A percentile compares a stretch with the other conserved stretches of the same genome.
These are phyloP conservation scores for Ophiostoma triangulosporum DNA, from an alignment of 2,329 filamentous ascomycete genomes.

Conservation along the genomic window DNA sequence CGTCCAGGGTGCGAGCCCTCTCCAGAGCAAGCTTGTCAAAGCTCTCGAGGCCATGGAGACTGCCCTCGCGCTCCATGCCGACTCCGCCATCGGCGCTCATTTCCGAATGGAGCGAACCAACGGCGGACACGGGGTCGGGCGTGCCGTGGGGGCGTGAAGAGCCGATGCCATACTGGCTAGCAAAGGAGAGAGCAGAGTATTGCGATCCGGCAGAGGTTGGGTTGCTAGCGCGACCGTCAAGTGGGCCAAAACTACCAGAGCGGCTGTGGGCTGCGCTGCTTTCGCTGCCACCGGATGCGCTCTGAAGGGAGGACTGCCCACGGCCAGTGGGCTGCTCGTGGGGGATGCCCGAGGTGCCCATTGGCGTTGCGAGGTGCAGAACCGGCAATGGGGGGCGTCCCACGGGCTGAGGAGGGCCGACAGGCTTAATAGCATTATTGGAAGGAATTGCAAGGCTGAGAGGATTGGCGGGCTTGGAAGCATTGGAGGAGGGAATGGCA, in stretches of 20 bases:
- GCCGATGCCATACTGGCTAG: slow-evolving; percentile 56
- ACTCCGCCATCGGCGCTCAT: slow-evolving; percentile 54
- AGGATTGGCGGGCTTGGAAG: slow-evolving; percentile 58
- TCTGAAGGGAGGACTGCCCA: slow-evolving; percentile 44
- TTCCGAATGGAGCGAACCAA: slow-evolving; percentile 73
- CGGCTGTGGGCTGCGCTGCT: slow-evolving; percentile 67
- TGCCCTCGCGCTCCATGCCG: slow-evolving; percentile 72
- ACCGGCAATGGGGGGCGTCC: slow-evolving; percentile 58
- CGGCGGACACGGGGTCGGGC: slow-evolving; percentile 77
- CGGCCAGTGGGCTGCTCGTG: slow-evolving; percentile 48
- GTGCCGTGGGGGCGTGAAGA: slow-evolving; percentile 51
- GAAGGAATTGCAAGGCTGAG: slow-evolving; percentile 72
- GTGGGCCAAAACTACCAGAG: slow-evolving; percentile 67
- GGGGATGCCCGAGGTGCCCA: slow-evolving; percentile 62
- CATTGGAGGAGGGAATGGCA: slow-evolving; percentile 79
- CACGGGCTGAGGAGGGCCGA: slow-evolving; percentile 32
- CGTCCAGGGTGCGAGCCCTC: slow-evolving; percentile 71
- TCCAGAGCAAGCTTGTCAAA: slow-evolving; percentile 74
- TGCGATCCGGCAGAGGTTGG: slow-evolving; percentile 80
- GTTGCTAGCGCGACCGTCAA: slow-evolving; percentile 64
- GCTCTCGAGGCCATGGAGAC: slow-evolving; percentile 60
- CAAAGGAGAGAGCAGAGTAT: slow-evolving; percentile 72
- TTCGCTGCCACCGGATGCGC: slow-evolving; percentile 66
- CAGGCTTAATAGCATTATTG: slow-evolving; percentile 68
- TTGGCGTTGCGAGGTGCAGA: slow-evolving; percentile 74